phyloP scores from a whole-genome alignment of 176 grass and related monocot genomes.

The Dactylis glomerata region DNA sequence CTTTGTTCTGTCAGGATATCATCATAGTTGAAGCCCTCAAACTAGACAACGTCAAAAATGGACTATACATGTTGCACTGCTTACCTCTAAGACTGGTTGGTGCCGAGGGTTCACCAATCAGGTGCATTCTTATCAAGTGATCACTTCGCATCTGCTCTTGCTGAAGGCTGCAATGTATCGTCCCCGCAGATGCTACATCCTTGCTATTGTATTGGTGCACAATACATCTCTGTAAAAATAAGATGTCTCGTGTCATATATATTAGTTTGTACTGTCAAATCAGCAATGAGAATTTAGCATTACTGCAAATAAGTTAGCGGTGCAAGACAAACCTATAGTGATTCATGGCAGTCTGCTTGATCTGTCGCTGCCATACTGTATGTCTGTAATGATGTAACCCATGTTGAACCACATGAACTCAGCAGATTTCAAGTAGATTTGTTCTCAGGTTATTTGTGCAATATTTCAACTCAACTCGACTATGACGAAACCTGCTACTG shows the following conservation, averaged over 20 bases:
- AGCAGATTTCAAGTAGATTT: not conserved
- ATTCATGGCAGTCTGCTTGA: not conserved
- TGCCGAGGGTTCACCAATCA: slow-evolving; percentile 63
- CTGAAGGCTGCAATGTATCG: not conserved
- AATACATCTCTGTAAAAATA: not conserved
- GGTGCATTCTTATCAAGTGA: slow-evolving; percentile 87
- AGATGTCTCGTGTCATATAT: not conserved
- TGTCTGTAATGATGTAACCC: not conserved
- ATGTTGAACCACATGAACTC: not conserved
- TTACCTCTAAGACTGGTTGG: slow-evolving; percentile 67
- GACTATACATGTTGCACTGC: slow-evolving; percentile 73
- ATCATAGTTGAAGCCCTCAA: slow-evolving; percentile 79
- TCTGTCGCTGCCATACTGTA: not conserved
- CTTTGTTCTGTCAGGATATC: slow-evolving; percentile 59
- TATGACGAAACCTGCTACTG: not conserved
- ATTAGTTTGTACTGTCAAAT: not conserved
- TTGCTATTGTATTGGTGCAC: not conserved
- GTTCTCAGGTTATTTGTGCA: not conserved
- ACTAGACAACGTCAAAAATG: slow-evolving; percentile 54
- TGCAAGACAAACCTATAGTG: not conserved
- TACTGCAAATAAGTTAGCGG: not conserved
- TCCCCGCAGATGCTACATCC: slow-evolving; percentile 8
- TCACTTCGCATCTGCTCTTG: not conserved
- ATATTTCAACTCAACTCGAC: not conserved
- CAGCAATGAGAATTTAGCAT: not conserved